phyloP scores from a whole-genome alignment of 1,284 basidiomycete genomes.

The Microbotryum violaceum region DNA sequence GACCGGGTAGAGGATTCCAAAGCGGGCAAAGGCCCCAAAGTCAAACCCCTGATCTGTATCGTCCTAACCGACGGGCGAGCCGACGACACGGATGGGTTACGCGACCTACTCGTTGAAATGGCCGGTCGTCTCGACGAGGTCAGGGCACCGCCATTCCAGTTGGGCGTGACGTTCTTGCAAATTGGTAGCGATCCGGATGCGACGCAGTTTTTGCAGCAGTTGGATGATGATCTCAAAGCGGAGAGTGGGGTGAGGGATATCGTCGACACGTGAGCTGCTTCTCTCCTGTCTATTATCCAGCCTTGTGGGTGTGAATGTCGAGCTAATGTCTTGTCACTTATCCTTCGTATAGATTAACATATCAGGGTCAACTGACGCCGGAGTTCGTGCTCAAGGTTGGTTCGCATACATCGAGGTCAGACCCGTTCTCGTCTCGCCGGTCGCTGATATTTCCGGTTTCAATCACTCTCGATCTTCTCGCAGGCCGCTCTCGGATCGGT shows the following conservation, averaged over 20 bases:
- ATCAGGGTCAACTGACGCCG: conserved; percentile 3
- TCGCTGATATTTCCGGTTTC: not conserved
- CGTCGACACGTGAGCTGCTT: conserved; percentile 13
- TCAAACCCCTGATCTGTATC: conserved; percentile 26
- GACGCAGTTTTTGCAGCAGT: conserved; percentile 20
- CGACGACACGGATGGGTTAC: conserved; percentile 21
- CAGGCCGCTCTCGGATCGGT: conserved; percentile 17
- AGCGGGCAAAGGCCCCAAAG: not conserved
- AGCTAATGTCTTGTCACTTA: not conserved
- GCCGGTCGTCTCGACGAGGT: conserved; percentile 26
- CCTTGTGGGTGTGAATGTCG: too few relatives aligned
- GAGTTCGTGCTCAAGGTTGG: conserved; percentile 21
- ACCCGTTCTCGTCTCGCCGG: not conserved
- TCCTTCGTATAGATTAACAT: conserved; percentile 6
- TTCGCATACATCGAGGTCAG: not conserved
- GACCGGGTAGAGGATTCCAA: conserved; percentile 28
- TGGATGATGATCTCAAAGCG: conserved; percentile 31
- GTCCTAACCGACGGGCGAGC: conserved; percentile 26
- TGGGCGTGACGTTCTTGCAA: conserved; percentile 30
- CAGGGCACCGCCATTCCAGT: conserved; percentile 26
- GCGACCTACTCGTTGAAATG: conserved; percentile 27
- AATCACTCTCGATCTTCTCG: not conserved
- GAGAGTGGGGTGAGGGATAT: conserved; percentile 26
- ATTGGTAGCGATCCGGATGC: conserved; percentile 28
- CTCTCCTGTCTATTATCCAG: too few relatives aligned